These are phyloP conservation scores for Pyrrhoderma noxium DNA, from an alignment of 1,284 basidiomycete genomes.

Conservation along the genomic window DNA sequence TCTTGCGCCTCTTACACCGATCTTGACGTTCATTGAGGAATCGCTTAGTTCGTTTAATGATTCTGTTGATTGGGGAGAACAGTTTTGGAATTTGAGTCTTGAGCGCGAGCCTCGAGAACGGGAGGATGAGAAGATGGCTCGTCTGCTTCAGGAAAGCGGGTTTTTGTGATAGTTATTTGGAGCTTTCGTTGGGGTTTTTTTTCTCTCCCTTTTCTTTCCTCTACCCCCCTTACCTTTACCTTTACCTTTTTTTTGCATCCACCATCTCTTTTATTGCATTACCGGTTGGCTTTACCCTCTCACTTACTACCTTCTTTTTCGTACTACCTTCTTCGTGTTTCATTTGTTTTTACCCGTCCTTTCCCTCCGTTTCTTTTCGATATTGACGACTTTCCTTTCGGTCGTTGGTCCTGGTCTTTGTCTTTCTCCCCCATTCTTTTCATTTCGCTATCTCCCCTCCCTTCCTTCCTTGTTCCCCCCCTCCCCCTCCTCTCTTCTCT, in stretches of 20 bases:
- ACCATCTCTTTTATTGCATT: not conserved
- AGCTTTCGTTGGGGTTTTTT: too few relatives aligned
- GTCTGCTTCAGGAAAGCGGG: constrained; percentile 81
- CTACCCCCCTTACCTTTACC: not conserved
- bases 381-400: too few relatives aligned
- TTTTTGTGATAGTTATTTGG: constrained; percentile 54
- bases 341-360: not conserved
- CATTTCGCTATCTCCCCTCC: too few relatives aligned
- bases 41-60: constrained; percentile 65
- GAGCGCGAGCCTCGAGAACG: constrained; percentile 87
- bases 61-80: constrained; percentile 40
- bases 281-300: not conserved
- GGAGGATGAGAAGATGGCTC: constrained; percentile 86
- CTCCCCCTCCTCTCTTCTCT: too few relatives aligned
- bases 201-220: too few relatives aligned
- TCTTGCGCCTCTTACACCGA: constrained; percentile 59
- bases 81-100: constrained; percentile 82
- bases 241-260: not conserved
- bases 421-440: too few relatives aligned
- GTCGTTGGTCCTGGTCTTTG: too few relatives aligned
- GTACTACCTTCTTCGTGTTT: not conserved
- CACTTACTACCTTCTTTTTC: not conserved
- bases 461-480: too few relatives aligned
- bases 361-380: not conserved
- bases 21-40: constrained; percentile 75